phyloP scores from a whole-genome alignment of 371 early-diverging fungal genomes.

The Capillidium heterosporum region DNA sequence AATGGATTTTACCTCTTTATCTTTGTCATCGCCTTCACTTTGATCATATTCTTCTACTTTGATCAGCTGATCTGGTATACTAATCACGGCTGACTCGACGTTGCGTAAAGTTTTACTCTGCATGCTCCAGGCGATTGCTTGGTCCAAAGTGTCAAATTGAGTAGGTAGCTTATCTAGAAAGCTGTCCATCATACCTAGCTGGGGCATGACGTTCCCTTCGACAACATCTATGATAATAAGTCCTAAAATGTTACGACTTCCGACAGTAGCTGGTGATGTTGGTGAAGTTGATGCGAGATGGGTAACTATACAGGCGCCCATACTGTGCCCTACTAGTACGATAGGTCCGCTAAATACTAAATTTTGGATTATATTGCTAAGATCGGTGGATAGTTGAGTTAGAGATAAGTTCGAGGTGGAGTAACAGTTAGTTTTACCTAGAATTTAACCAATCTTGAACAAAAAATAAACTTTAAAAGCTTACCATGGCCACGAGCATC shows the following conservation, averaged over 20 bases:
- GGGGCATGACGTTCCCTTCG: conserved; percentile 51
- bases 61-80: conserved; percentile 44
- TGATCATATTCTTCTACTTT: too few species aligned
- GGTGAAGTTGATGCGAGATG: conserved; percentile 34
- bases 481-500: conserved; percentile 78
- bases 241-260: background rate
- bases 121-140: conserved; percentile 57
- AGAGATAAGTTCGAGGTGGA: conserved; percentile 39
- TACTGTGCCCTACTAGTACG: conserved; percentile 26
- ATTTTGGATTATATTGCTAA: conserved; percentile 23
- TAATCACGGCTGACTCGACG: conserved; percentile 49
- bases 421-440: conserved; percentile 26
- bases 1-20: conserved; percentile 7
- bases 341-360: conserved; percentile 6
- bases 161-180: conserved; percentile 40
- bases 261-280: conserved; percentile 9
- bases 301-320: conserved; percentile 80
- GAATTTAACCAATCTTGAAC: background rate
- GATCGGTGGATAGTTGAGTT: conserved; percentile 29
- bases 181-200: conserved; percentile 38
- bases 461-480: background rate
- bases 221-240: conserved; percentile 1
- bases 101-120: conserved; percentile 42
- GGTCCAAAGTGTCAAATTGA: conserved; percentile 27
- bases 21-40: too few species aligned